Percentiles rank a stretch among this genome's conserved stretches.
Conservation (phyloP, 305 asterid species). For the Solanum hybrid region DNA sequence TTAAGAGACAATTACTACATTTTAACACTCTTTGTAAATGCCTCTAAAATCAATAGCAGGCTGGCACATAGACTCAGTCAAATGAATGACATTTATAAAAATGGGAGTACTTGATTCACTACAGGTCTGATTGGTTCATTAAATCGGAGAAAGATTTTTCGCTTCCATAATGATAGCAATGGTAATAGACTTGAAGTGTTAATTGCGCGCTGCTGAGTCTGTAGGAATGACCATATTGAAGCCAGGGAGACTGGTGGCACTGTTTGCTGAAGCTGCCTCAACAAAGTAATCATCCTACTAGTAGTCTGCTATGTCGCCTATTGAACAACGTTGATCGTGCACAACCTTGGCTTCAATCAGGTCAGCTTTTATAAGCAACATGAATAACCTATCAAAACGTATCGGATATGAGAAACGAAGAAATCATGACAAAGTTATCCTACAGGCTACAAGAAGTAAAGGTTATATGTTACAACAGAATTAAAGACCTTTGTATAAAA, state of each 20-base stretch:
- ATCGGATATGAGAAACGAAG: background rate
- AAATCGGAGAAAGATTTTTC: background rate
- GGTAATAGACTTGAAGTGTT: background rate
- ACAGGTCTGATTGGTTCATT: background rate
- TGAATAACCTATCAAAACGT: conserved; percentile 7
- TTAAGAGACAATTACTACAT: background rate
- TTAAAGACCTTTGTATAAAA: background rate
- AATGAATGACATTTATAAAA: background rate
- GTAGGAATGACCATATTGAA: background rate
- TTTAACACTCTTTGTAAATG: background rate
- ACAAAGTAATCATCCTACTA: conserved; percentile 9
- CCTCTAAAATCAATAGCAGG: background rate
- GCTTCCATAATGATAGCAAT: conserved; percentile 5
- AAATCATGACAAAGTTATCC: background rate
- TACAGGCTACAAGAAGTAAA: background rate
- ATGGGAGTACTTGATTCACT: background rate
- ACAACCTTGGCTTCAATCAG: conserved; percentile 19
- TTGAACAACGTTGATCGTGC: conserved; percentile 21
- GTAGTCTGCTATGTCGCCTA: conserved; percentile 7
- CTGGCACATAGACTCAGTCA: background rate
- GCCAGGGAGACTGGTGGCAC: background rate
- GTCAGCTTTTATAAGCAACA: conserved; percentile 17
- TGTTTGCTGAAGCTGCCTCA: conserved; percentile 13
- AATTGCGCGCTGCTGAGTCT: background rate
- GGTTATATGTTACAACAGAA: background rate